Percentiles rank a stretch among this genome's conserved stretches.
Evolutionary conservation across 192 early-diverging fungal genomes (phyloP).

Genomic region (Cetraspora pellucida): DNA sequence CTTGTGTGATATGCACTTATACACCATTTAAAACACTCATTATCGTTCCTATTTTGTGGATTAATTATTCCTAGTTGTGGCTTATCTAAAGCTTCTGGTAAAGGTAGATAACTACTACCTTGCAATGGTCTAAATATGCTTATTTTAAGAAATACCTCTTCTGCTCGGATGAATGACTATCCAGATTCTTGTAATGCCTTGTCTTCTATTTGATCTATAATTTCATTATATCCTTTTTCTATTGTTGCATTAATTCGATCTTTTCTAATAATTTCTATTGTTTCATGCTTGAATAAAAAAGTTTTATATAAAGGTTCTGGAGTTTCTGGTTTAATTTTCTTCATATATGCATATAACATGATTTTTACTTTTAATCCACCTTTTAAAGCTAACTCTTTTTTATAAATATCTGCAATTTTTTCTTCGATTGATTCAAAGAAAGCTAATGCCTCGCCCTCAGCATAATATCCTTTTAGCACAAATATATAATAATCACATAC

Average conservation of each 20-base stretch:
- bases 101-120: neutral
- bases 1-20: neutral
- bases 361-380: constrained; percentile 7
- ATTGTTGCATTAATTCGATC: neutral
- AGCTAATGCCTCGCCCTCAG: neutral
- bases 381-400: neutral
- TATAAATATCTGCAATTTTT: constrained; percentile 12
- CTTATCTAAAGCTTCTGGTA: constrained; percentile 1
- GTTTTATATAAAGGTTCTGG: constrained; percentile 16
- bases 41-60: neutral
- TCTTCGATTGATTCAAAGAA: constrained; percentile 22
- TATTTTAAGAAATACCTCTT: neutral
- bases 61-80: constrained; percentile 23
- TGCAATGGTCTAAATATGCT: neutral
- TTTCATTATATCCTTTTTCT: neutral
- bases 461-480: neutral
- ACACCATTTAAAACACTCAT: constrained; percentile 11
- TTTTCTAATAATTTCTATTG: neutral
- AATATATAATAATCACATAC: neutral
- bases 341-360: neutral
- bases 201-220: neutral
- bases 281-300: neutral
- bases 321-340: neutral
- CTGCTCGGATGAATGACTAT: neutral
- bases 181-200: neutral